These are phyloP conservation scores for Boletus patriciae DNA, from an alignment of 768 basidiomycete species.

Conservation along the genomic window DNA sequence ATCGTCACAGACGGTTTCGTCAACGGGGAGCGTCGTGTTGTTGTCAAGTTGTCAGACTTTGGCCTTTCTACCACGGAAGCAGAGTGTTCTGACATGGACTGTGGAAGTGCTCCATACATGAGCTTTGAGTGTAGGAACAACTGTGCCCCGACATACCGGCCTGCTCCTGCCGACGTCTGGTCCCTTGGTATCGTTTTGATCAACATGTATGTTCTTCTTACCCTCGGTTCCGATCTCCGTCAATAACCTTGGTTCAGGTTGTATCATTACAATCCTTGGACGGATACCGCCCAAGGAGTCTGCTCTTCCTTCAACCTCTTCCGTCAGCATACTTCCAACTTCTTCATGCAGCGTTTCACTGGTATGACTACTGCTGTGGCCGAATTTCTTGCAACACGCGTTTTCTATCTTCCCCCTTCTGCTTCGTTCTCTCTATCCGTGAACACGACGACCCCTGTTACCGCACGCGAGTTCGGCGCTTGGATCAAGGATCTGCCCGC, in stretches of 20 bases:
- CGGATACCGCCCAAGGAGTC: constrained; percentile 81
- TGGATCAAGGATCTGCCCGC: constrained; percentile 86
- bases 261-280: constrained; percentile 99
- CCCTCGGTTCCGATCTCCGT: background rate
- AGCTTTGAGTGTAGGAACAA: constrained; percentile 99
- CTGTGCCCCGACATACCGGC: constrained; percentile 89
- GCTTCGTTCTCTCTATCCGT: constrained; percentile 38
- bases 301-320: constrained; percentile 82
- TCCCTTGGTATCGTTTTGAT: constrained; percentile 98
- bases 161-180: constrained; percentile 97
- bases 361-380: constrained; percentile 89
- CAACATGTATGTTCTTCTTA: constrained; percentile 71
- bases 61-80: constrained; percentile 89
- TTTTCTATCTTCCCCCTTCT: constrained; percentile 74
- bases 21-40: constrained; percentile 77
- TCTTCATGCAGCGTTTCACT: constrained; percentile 87
- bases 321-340: constrained; percentile 73
- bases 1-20: constrained; percentile 84
- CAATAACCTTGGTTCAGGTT: constrained; percentile 51
- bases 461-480: constrained; percentile 78
- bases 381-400: constrained; percentile 76
- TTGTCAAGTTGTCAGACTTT: constrained; percentile 97
- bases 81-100: constrained; percentile 94
- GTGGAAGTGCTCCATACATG: constrained; percentile 99
- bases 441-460: constrained; percentile 42